A percentile compares a stretch with the other conserved stretches of the same genome.
Conservation (phyloP, 305 asterid species). For the Rubia tinctorum region DNA sequence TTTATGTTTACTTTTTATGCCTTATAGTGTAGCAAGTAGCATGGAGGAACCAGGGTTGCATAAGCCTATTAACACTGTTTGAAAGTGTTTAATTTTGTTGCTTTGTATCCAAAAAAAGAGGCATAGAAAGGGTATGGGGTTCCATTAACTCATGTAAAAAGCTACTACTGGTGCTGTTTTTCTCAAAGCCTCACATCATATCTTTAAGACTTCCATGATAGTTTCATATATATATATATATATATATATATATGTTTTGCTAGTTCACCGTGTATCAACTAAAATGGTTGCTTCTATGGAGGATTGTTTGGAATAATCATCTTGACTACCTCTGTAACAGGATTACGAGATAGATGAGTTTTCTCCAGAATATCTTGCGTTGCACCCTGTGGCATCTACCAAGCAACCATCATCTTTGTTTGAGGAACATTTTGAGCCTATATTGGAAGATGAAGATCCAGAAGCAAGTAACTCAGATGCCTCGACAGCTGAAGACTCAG, state of each 20-base stretch:
- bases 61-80: neutral
- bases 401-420: slow-evolving; percentile 63
- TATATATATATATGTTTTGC: neutral
- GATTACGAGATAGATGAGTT: slow-evolving; percentile 80
- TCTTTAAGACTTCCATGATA: neutral
- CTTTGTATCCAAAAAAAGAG: neutral
- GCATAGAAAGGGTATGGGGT: neutral
- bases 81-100: neutral
- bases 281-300: neutral
- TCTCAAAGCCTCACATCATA: neutral
- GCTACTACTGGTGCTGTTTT: neutral
- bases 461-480: slow-evolving; percentile 58
- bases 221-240: neutral
- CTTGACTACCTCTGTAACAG: slow-evolving; percentile 36
- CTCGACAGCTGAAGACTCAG: slow-evolving; percentile 44
- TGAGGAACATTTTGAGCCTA: slow-evolving; percentile 78
- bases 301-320: slow-evolving; percentile 9
- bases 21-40: neutral
- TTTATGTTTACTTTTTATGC: neutral
- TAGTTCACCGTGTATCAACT: too few relatives aligned
- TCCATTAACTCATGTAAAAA: neutral
- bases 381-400: slow-evolving; percentile 71
- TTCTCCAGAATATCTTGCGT: slow-evolving; percentile 63
- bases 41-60: neutral
- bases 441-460: slow-evolving; percentile 50